Evolutionary conservation across 345 rosid species (phyloP), one percentile per base, ranked within the genome.

Genomic region (Euphorbia tirucalli): DNA sequence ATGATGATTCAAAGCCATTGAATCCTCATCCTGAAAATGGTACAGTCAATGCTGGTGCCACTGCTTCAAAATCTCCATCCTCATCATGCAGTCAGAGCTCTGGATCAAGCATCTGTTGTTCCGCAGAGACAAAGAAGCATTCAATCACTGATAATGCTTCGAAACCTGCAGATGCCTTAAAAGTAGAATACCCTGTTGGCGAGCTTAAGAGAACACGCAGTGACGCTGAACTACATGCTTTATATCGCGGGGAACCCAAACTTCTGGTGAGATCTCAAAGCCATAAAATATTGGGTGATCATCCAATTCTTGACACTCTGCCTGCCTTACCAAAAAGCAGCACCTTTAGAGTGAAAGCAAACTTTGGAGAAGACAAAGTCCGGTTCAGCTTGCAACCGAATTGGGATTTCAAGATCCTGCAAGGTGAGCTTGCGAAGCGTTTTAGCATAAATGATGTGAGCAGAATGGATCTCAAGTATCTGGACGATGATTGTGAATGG

Each of bases 71-170:
- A 77, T 91, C 97, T 28, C 88, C 85, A 61, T 74, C 94, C 65
- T 84, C 97, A 54, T 88, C 96, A 8, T 80, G 89, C 70, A 88
- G 92, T 74, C 96, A 83, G 46, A 92, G 93, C 84, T 88, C 93
- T 55, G 87, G 90, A 62, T 88, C 94, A 72, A 89, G 89, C 73
- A 85, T 85, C 2, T 81, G 86, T 73, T 87, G 85, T 81, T 87
- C 92, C 62, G 85, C 83, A n/a, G 91, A 86, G 74, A 85, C 80
- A 68, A 87, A 81, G 66, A 90, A 84, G 73, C 82, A 72, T 48
- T 67, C 65, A 48, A 63, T 73, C 46, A 72, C 81, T 15, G 57
- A 72, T 27, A 80, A 59, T 68, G 78, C 67, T 59, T 59, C 39
- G 60, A 72, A 64, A 54, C 21, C 69, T 66, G 80, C 75, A 50